Base-by-base conservation (phyloP, 2,329 filamentous ascomycete species). In the Teratosphaeria gauchensis region DNA sequence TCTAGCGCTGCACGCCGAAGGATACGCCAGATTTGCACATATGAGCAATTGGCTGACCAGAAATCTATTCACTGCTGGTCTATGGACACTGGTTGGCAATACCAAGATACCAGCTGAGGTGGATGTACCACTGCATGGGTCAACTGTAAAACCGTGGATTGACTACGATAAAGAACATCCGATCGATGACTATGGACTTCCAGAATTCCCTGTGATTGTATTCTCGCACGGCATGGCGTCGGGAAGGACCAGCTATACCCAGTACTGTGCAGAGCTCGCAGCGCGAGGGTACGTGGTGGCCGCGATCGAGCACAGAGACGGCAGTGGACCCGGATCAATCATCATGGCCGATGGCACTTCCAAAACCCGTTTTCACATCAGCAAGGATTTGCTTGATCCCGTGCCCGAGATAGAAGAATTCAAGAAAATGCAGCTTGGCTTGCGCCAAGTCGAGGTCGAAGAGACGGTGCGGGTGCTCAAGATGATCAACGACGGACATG, bases 151-250 rank as follows among this genome's bases (percentile, higher is more conserved):
- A 46, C 56, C 52, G 2, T 66, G 66, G 31, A 58, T 68, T 30
- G 68, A 72, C 53, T 67, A 68, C 7, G 69, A 68, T 33, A 52
- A 58, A 3, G 64, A 69, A 51, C 61, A 65, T n/a, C 66, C 64
- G 7, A 32, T 62, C 30, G 71, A 72, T 54, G 64, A 68, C 31
- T 68, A 69, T 55, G 67, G 68, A 11, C 60, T 69, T 9, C 68
- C 68, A 0, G 63, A 61, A 16, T 71, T 77, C 31, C 76, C 77
- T 0, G 71, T 76, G 52, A 71, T 78, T 12, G 71, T 79, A 5
- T 78, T 79, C 61, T 76, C 73, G 3, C 77, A 79, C 62, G 77
- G 76, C 5, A 77, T 77, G 74, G 76, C 76, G 3, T 73, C 74
- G 2, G 73, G 73, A 64, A 71, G 74, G 35, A 77, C 76, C 53